phyloP scores from a whole-genome alignment of 2,329 filamentous ascomycete species.

The Fusarium acutatum region DNA sequence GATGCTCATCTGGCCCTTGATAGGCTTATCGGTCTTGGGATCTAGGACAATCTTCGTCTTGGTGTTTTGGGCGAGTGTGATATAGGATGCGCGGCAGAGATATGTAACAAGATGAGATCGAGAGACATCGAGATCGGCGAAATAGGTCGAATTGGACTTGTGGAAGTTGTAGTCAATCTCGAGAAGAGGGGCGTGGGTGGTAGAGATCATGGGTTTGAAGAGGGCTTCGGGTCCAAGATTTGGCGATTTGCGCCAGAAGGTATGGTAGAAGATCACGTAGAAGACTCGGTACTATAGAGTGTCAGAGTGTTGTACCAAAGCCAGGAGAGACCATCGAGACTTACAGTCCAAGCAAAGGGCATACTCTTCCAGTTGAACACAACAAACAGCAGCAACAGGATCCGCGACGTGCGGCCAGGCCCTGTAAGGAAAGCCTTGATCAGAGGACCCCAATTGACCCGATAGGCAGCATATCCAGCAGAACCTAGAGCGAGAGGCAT shows the following conservation, averaged over 20 bases:
- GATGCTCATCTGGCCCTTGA: constrained; percentile 65
- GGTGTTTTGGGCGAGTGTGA: constrained; percentile 59
- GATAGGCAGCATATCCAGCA: constrained; percentile 57
- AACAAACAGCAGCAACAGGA: constrained; percentile 63
- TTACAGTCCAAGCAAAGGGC: constrained; percentile 79
- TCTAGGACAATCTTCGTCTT: constrained; percentile 60
- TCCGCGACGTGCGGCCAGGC: constrained; percentile 61
- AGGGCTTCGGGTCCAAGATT: constrained; percentile 68
- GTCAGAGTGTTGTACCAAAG: not conserved
- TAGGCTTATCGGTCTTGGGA: constrained; percentile 56
- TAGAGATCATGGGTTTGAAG: constrained; percentile 75
- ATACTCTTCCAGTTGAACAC: constrained; percentile 77
- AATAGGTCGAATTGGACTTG: constrained; percentile 87
- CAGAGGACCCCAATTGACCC: constrained; percentile 52
- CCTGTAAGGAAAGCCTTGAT: constrained; percentile 60
- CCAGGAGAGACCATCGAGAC: constrained; percentile 39
- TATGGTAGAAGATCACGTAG: constrained; percentile 64
- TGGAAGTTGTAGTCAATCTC: constrained; percentile 90
- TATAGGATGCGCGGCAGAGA: constrained; percentile 68
- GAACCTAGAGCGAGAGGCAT: constrained; percentile 53
- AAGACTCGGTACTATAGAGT: constrained; percentile 63
- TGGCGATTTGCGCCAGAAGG: constrained; percentile 58
- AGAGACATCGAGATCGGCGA: constrained; percentile 83
- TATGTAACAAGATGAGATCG: constrained; percentile 82
- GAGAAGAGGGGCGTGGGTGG: constrained; percentile 72